Evolutionary conservation across 1,284 basidiomycete genomes (phyloP).

Genomic region (Ceratobasidium sp.): DNA sequence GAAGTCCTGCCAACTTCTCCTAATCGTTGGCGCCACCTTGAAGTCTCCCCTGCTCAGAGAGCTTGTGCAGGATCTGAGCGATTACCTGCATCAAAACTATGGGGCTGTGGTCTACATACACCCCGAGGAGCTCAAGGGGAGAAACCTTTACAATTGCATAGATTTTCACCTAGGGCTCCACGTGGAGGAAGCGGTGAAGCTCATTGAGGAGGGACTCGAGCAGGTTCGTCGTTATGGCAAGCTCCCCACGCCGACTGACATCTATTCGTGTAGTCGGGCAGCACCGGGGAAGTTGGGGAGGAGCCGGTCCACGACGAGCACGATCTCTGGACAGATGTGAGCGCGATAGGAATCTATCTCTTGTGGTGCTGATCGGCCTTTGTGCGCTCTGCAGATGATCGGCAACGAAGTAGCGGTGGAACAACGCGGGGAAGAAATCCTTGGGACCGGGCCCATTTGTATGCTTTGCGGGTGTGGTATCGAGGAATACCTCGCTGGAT

Average conservation of each 20-base stretch:
- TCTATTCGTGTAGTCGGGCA: background rate
- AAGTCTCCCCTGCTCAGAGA: background rate
- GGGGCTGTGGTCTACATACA: conserved; percentile 16
- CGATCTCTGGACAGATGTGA: conserved; percentile 34
- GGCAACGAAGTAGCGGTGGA: background rate
- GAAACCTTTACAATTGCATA: background rate
- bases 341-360: background rate
- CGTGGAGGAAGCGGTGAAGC: background rate
- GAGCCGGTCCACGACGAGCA: background rate
- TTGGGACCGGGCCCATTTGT: background rate
- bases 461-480: background rate
- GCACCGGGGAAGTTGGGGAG: background rate
- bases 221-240: background rate
- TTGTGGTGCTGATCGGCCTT: background rate
- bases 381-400: background rate
- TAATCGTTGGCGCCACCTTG: background rate
- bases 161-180: conserved; percentile 8
- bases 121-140: background rate
- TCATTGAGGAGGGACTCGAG: background rate
- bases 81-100: background rate
- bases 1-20: background rate
- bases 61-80: background rate
- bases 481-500: conserved; percentile 5
- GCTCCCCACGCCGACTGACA: background rate
- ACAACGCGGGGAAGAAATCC: background rate